Evolutionary conservation across 1,139 yeast species (phyloP).

Genomic region (Taphrina confusa): DNA sequence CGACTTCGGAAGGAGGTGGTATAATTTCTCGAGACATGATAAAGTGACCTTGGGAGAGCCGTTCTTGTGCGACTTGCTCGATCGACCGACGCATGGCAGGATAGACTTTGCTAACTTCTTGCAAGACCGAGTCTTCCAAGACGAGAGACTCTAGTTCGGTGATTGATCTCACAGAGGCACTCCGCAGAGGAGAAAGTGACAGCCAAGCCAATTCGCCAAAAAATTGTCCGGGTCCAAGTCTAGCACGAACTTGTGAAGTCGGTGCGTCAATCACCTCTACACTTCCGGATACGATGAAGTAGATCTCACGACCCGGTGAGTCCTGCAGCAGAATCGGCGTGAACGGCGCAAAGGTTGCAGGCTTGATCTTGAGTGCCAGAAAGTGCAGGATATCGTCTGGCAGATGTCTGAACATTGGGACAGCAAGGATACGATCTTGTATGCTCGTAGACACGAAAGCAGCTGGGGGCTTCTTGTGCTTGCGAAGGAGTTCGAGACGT

Average conservation of each 20-base stretch:
- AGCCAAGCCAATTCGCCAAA: conserved; percentile 78
- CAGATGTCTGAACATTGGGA: conserved; percentile 60
- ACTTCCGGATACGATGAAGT: conserved; percentile 65
- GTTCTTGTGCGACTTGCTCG: conserved; percentile 59
- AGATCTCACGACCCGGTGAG: conserved; percentile 63
- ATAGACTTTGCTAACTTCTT: conserved; percentile 57
- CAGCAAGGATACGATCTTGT: conserved; percentile 49
- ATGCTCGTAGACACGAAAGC: conserved; percentile 16
- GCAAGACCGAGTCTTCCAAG: conserved; percentile 57
- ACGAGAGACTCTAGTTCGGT: conserved; percentile 62
- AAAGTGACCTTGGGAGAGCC: conserved; percentile 50
- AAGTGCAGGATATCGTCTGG: conserved; percentile 63
- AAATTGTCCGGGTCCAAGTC: conserved; percentile 63
- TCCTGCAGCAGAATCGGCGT: conserved; percentile 63
- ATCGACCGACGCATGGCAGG: conserved; percentile 63
- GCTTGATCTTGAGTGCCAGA: conserved; percentile 64
- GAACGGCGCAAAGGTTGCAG: conserved; percentile 56
- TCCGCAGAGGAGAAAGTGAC: conserved; percentile 54
- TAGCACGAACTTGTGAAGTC: conserved; percentile 53
- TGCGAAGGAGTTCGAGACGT: conserved; percentile 67
- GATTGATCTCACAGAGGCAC: conserved; percentile 65
- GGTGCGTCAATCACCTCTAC: conserved; percentile 63
- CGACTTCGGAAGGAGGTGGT: conserved; percentile 11
- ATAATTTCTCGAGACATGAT: conserved; percentile 19
- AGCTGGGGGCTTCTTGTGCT: conserved; percentile 50